Evolutionary conservation across 768 basidiomycete species (phyloP), one percentile per base, ranked within the genome.

Genomic region (Amanita rubescens): DNA sequence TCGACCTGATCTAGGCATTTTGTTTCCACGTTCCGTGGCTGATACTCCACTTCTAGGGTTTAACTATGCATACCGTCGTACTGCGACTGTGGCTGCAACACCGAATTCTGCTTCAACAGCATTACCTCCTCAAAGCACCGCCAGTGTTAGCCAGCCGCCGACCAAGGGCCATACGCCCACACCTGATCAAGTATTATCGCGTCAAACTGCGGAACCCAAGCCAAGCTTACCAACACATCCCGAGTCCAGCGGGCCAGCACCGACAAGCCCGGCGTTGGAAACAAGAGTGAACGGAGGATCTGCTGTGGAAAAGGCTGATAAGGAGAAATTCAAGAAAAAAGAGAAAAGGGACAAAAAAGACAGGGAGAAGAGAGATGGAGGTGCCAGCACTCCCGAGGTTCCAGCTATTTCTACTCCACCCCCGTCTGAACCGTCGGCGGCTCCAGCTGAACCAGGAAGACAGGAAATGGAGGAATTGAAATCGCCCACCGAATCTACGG

Each of bases 31-130:
- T 41, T 19, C 35, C 52, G 34, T 55, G 49, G 34, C 56, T 11
- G 27, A 12, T 25, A 35, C 0, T 24, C 14, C 45, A 24, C 39
- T 19, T 33, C 47, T 12, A 94, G 93, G 94, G 32, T 94, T 98
- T 76, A 96, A 98, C 71, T 99, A 93, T 59, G 90, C 90, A 1
- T 95, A 95, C 67, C 85, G 94, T 55, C 84, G 87, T 52, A 82
- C 82, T 4, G 79, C 84, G 30, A 80, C 82, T 19, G 69, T 75
- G 9, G 71, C 71, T 2, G 75, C 79, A 17, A 87, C 84, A 0
- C 83, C 86, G 3, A 80, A 72, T 60, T 79, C 84, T 5, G 67
- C 75, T 5, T 73, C 75, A 1, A 76, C 81, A 12, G 68, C 77
- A 4, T 71, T 85, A 17, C 81, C 73, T 4, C 37, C 68, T 55